phyloP scores from a whole-genome alignment of 768 basidiomycete genomes.

The Termitomyces sp. region DNA sequence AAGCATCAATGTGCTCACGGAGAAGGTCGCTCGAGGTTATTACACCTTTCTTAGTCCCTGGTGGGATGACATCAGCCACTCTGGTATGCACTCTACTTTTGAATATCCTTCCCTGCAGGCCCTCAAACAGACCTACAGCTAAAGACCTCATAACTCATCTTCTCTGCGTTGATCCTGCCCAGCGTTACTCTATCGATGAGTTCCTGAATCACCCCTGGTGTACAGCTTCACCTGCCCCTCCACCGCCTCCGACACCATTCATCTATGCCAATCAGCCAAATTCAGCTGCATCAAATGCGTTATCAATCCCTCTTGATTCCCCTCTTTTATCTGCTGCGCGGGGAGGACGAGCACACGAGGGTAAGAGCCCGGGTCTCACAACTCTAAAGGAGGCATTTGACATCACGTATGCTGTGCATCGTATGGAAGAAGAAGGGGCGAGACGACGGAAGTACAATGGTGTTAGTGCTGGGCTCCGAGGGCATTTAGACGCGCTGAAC shows the following conservation, averaged over 20 bases:
- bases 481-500: conserved; percentile 83
- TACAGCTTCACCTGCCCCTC: conserved; percentile 59
- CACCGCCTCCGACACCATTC: conserved; percentile 64
- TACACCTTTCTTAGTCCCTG: conserved; percentile 99
- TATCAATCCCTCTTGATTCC: conserved; percentile 69
- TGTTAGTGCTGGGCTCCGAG: conserved; percentile 68
- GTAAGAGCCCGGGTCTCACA: conserved; percentile 88
- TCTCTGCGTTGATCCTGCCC: conserved; percentile 91
- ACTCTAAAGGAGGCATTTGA: conserved; percentile 98
- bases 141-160: conserved; percentile 95
- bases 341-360: conserved; percentile 64
- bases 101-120: neutral
- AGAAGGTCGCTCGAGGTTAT: conserved; percentile 95
- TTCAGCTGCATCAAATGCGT: conserved; percentile 20
- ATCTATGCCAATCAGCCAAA: conserved; percentile 37
- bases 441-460: conserved; percentile 79
- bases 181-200: conserved; percentile 97
- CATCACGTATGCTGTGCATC: conserved; percentile 97
- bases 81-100: conserved; percentile 48
- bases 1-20: conserved; percentile 95
- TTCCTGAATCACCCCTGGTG: conserved; percentile 98
- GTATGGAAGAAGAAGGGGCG: conserved; percentile 98
- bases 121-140: conserved; percentile 42
- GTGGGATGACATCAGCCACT: conserved; percentile 94
- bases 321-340: conserved; percentile 82